Percentiles rank a stretch among this genome's conserved stretches.
These are phyloP conservation scores for Alternaria triticimaculans DNA, from an alignment of 2,329 filamentous ascomycete species.

Conservation along the genomic window DNA sequence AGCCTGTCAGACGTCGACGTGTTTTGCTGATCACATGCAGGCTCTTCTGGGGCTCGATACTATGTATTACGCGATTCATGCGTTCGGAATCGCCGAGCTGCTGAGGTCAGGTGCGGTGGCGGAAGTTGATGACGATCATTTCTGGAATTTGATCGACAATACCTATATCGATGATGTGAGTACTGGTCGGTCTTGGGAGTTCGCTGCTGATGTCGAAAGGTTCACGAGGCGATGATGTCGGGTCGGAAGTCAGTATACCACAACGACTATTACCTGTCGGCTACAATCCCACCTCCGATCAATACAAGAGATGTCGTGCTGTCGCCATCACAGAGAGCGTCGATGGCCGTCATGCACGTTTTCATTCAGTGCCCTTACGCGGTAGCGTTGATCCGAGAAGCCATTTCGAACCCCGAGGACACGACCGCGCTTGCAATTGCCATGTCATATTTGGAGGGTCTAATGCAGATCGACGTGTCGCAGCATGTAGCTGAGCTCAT, in stretches of 20 bases:
- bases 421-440: slow-evolving; percentile 25
- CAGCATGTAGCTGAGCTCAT: slow-evolving; percentile 25
- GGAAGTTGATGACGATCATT: slow-evolving; percentile 35
- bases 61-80: slow-evolving; percentile 39
- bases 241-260: slow-evolving; percentile 38
- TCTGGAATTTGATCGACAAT: slow-evolving; percentile 41
- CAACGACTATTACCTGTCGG: slow-evolving; percentile 35
- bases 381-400: slow-evolving; percentile 27
- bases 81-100: slow-evolving; percentile 34
- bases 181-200: background rate
- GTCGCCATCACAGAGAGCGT: slow-evolving; percentile 26
- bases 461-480: slow-evolving; percentile 28
- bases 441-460: slow-evolving; percentile 28
- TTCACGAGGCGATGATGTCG: slow-evolving; percentile 37
- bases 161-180: slow-evolving; percentile 44
- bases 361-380: slow-evolving; percentile 38
- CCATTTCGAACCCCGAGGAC: slow-evolving; percentile 26
- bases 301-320: slow-evolving; percentile 2
- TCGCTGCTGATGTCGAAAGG: slow-evolving; percentile 24
- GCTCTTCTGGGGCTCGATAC: slow-evolving; percentile 32
- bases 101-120: slow-evolving; percentile 29
- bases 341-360: slow-evolving; percentile 38
- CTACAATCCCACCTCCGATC: slow-evolving; percentile 27
- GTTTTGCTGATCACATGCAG: slow-evolving; percentile 18
- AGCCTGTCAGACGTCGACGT: background rate